Percentiles rank a stretch among this genome's conserved stretches.
Conservation (phyloP, 1,284 basidiomycete species). For the Papiliotrema laurentii region DNA sequence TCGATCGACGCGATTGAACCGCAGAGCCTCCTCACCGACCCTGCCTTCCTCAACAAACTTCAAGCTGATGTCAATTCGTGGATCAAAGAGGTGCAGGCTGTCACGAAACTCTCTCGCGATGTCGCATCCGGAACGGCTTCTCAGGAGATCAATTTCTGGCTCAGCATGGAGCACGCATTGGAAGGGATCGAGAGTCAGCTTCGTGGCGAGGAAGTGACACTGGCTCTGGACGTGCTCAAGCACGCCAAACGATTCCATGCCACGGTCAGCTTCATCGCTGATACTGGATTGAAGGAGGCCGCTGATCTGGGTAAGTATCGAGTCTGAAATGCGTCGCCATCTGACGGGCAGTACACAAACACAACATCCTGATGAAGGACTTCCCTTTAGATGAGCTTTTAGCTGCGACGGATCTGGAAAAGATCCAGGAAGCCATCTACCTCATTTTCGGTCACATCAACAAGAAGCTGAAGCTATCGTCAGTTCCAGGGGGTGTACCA, state of each 20-base stretch:
- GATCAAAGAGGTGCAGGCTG: constrained; percentile 97
- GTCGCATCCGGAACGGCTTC: constrained; percentile 94
- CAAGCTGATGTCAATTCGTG: constrained; percentile 93
- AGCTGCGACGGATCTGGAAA: constrained; percentile 91
- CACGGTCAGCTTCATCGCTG: constrained; percentile 95
- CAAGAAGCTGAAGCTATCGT: constrained; percentile 86
- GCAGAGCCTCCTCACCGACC: constrained; percentile 63
- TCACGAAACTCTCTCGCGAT: constrained; percentile 88
- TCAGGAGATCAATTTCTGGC: constrained; percentile 99
- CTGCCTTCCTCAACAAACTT: constrained; percentile 86
- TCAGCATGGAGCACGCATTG: constrained; percentile 85
- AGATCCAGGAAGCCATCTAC: constrained; percentile 80
- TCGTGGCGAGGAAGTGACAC: constrained; percentile 81
- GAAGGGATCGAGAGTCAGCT: constrained; percentile 91
- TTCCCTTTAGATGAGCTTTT: constrained; percentile 95
- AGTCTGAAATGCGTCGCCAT: no score
- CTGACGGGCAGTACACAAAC: constrained; percentile 71
- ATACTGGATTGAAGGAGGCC: constrained; percentile 92
- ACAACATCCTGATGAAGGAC: constrained; percentile 98
- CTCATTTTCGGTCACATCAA: constrained; percentile 92
- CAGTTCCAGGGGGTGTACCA: constrained; percentile 14
- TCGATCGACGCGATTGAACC: constrained; percentile 47
- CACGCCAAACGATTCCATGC: constrained; percentile 97
- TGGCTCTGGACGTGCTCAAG: constrained; percentile 92
- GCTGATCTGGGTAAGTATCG: constrained; percentile 66